Conservation (phyloP, 768 basidiomycete genomes). For the Lactarius sanguifluus region DNA sequence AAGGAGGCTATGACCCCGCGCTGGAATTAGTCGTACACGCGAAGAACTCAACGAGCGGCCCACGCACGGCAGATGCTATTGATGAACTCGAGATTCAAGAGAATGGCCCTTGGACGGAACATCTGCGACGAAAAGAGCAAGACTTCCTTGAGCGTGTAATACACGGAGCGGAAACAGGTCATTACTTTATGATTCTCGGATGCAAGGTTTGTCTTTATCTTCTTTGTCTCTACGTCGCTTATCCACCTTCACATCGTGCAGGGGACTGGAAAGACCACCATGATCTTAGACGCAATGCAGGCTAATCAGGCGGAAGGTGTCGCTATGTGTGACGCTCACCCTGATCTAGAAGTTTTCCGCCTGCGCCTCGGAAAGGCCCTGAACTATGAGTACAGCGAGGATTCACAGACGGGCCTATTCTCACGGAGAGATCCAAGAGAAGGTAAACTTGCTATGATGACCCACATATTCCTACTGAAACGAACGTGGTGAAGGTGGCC, state of each 20-base stretch:
- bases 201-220: slow-evolving; percentile 54
- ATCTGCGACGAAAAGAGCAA: slow-evolving; percentile 73
- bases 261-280: slow-evolving; percentile 82
- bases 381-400: slow-evolving; percentile 85
- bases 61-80: slow-evolving; percentile 32
- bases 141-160: slow-evolving; percentile 76
- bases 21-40: slow-evolving; percentile 64
- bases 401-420: slow-evolving; percentile 77
- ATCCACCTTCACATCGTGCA: slow-evolving; percentile 32
- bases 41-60: slow-evolving; percentile 33
- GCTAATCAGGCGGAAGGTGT: slow-evolving; percentile 69
- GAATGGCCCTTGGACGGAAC: slow-evolving; percentile 52
- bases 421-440: slow-evolving; percentile 82
- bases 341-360: slow-evolving; percentile 83
- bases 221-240: slow-evolving; percentile 15
- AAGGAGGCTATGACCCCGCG: slow-evolving; percentile 78
- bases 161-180: slow-evolving; percentile 65
- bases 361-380: slow-evolving; percentile 82
- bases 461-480: slow-evolving; percentile 22
- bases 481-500: slow-evolving; percentile 46
- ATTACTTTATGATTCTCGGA: slow-evolving; percentile 76
- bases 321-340: slow-evolving; percentile 79
- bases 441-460: slow-evolving; percentile 40
- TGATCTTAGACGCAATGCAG: slow-evolving; percentile 82
- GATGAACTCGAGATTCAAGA: slow-evolving; percentile 38